Conservation (phyloP, 192 early-diverging fungal species). For the Helicostylum pulchrum region DNA sequence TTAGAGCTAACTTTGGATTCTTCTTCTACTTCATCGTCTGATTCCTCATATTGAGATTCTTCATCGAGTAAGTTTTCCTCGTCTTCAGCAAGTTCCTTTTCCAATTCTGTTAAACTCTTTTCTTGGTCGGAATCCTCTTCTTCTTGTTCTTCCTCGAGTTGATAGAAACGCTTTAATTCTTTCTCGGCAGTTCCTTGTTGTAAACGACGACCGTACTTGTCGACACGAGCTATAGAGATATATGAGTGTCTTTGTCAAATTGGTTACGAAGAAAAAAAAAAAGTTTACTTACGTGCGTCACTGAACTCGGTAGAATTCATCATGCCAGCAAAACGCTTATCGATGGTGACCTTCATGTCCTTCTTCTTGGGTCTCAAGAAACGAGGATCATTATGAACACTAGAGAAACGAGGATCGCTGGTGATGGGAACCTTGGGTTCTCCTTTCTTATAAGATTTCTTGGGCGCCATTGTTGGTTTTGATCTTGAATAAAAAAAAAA, state of each 20-base stretch:
- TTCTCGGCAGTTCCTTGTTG: constrained; percentile 41
- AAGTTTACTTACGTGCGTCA: constrained; percentile 44
- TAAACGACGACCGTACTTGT: constrained; percentile 71
- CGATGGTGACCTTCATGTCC: constrained; percentile 80
- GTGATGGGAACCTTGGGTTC: constrained; percentile 28
- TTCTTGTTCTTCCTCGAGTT: constrained; percentile 57
- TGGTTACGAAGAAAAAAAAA: not conserved
- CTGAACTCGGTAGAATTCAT: constrained; percentile 64
- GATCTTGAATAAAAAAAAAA: too few relatives aligned
- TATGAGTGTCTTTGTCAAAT: constrained; percentile 1
- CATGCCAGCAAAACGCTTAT: constrained; percentile 85
- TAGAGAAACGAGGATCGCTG: constrained; percentile 72
- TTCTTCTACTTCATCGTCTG: constrained; percentile 23
- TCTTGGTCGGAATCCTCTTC: constrained; percentile 40
- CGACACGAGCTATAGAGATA: constrained; percentile 57
- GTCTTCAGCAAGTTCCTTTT: constrained; percentile 39
- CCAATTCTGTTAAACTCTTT: constrained; percentile 31
- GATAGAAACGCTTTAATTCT: constrained; percentile 75
- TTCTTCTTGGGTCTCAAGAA: constrained; percentile 72
- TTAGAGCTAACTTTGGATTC: not conserved
- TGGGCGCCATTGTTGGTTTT: constrained; percentile 8
- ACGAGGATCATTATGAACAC: constrained; percentile 80
- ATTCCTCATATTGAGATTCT: constrained; percentile 35
- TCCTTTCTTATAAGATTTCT: constrained; percentile 9
- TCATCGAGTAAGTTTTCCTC: constrained; percentile 39